Percentiles rank a stretch among this genome's conserved stretches.
Evolutionary conservation across 2,329 filamentous ascomycete genomes (phyloP).

Genomic region (Hypoxylon sp.): DNA sequence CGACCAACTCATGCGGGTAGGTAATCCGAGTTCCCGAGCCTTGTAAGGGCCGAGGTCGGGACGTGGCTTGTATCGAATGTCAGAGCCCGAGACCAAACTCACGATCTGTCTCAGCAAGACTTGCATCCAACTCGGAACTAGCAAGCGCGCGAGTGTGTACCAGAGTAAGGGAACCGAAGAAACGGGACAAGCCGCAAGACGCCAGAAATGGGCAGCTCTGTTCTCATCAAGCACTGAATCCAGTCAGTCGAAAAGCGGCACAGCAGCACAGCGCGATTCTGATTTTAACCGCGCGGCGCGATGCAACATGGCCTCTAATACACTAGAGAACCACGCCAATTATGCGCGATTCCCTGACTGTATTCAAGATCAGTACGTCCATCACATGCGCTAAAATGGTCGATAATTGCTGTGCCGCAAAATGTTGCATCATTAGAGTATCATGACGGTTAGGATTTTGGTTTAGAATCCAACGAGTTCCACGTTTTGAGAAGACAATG

Average conservation of each 20-base stretch:
- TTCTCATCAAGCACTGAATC: slow-evolving; percentile 1
- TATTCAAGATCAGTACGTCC: slow-evolving; percentile 4
- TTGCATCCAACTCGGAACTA: slow-evolving; percentile 13
- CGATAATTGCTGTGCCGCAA: slow-evolving; percentile 38
- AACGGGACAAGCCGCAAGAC: slow-evolving; percentile 13
- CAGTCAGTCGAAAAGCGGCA: slow-evolving; percentile 27
- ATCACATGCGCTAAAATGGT: slow-evolving; percentile 21
- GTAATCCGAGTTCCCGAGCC: slow-evolving; percentile 12
- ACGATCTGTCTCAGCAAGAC: slow-evolving; percentile 27
- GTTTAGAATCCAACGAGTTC: slow-evolving; percentile 31
- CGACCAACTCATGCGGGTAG: slow-evolving; percentile 5
- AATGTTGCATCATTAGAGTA: slow-evolving; percentile 41
- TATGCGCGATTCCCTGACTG: neutral
- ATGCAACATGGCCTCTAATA: slow-evolving; percentile 33
- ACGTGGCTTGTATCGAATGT: slow-evolving; percentile 31
- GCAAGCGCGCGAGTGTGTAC: slow-evolving; percentile 10
- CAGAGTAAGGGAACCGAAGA: neutral
- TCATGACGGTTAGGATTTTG: slow-evolving; percentile 37
- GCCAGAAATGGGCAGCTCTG: slow-evolving; percentile 21
- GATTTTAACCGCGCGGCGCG: slow-evolving; percentile 39
- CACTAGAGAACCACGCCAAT: neutral
- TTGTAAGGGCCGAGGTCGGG: slow-evolving; percentile 18
- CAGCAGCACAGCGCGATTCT: slow-evolving; percentile 37
- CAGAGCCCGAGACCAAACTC: slow-evolving; percentile 23
- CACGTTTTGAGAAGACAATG: slow-evolving; percentile 15